A percentile compares a stretch with the other conserved stretches of the same genome.
These are phyloP conservation scores for Hypericum perforatum DNA, from an alignment of 345 rosid species.

Conservation along the genomic window DNA sequence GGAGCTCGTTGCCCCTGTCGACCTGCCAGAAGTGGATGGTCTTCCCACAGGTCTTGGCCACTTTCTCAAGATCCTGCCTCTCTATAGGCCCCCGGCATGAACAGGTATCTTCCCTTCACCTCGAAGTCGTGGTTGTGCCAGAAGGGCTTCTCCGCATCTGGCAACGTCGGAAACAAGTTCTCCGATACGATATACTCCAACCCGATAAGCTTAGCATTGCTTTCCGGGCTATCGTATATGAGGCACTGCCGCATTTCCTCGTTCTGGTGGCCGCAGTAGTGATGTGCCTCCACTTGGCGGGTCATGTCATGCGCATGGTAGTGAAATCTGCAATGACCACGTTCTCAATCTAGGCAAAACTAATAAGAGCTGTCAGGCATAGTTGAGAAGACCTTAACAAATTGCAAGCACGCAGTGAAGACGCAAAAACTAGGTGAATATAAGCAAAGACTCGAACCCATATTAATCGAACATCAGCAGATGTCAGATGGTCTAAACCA, in stretches of 20 bases:
- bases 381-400: too few relatives aligned
- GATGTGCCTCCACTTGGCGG: slow-evolving; percentile 73
- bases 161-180: slow-evolving; percentile 44
- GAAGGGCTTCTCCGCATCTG: slow-evolving; percentile 67
- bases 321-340: slow-evolving; percentile 38
- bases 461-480: too few relatives aligned
- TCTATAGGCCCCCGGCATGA: slow-evolving; percentile 59
- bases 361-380: too few relatives aligned
- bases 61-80: slow-evolving; percentile 59
- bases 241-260: slow-evolving; percentile 85
- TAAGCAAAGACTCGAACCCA: too few relatives aligned
- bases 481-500: too few relatives aligned
- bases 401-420: too few relatives aligned
- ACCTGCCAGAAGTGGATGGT: slow-evolving; percentile 81
- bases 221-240: slow-evolving; percentile 44
- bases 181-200: slow-evolving; percentile 67
- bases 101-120: slow-evolving; percentile 70
- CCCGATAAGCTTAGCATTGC: slow-evolving; percentile 55
- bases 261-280: slow-evolving; percentile 66
- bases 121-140: slow-evolving; percentile 76
- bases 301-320: slow-evolving; percentile 67
- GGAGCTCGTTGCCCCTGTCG: slow-evolving; percentile 60
- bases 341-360: too few relatives aligned
- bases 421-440: too few relatives aligned
- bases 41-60: slow-evolving; percentile 65